phyloP scores from a whole-genome alignment of 768 basidiomycete species.

The Suillus brevipes region DNA sequence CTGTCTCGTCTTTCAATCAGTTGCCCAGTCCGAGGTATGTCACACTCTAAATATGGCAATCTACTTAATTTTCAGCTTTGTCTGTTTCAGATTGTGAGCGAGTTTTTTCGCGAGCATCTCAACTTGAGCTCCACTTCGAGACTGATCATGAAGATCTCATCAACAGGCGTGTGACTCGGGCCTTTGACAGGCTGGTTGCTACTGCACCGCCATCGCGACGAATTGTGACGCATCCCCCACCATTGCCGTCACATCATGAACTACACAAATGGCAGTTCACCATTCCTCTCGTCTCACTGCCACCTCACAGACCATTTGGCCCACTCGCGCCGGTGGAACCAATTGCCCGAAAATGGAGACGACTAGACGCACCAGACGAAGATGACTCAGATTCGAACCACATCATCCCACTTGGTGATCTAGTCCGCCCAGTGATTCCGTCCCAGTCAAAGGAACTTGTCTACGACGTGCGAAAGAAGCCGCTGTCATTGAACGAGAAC shows the following conservation, averaged over 20 bases:
- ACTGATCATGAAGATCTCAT: constrained; percentile 23
- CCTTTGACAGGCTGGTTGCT: constrained; percentile 20
- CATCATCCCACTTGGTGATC: constrained; percentile 24
- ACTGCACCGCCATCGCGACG: constrained; percentile 18
- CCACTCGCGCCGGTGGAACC: constrained; percentile 9
- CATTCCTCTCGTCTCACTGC: neutral
- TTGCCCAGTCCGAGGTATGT: constrained; percentile 29
- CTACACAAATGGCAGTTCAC: neutral
- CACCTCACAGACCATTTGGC: neutral
- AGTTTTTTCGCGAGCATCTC: constrained; percentile 25
- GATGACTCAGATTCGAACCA: constrained; percentile 16
- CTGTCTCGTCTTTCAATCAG: constrained; percentile 28
- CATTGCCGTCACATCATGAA: constrained; percentile 12
- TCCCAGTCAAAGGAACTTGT: constrained; percentile 1
- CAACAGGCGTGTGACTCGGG: constrained; percentile 11
- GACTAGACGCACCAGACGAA: constrained; percentile 25
- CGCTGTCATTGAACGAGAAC: neutral
- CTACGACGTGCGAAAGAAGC: constrained; percentile 18
- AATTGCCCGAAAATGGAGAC: constrained; percentile 34
- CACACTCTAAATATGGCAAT: neutral
- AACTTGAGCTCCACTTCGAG: constrained; percentile 27
- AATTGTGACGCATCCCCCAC: constrained; percentile 11
- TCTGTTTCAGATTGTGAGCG: constrained; percentile 23
- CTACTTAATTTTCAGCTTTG: constrained; percentile 9
- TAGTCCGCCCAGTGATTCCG: constrained; percentile 9